A percentile compares a stretch with the other conserved stretches of the same genome.
Evolutionary conservation across 192 early-diverging fungal species (phyloP).

Genomic region (Pilaira anomala): DNA sequence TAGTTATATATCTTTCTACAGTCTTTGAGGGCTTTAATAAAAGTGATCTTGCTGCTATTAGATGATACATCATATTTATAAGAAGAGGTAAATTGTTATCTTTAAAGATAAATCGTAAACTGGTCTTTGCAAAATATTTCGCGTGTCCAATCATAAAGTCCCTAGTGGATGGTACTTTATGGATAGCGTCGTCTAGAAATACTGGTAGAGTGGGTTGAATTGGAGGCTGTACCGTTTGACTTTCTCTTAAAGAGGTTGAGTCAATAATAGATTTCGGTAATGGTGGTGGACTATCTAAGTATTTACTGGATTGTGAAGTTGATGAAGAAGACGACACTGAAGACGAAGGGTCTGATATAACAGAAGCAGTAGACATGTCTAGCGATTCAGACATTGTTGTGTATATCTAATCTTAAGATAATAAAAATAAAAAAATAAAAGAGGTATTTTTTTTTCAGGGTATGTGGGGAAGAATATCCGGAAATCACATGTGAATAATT

Average conservation of each 20-base stretch:
- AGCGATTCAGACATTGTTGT: slow-evolving; percentile 5
- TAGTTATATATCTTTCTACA: slow-evolving; percentile 19
- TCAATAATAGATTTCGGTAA: background rate
- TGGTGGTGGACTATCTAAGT: background rate
- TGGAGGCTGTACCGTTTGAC: slow-evolving; percentile 4
- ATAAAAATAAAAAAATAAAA: too few relatives aligned
- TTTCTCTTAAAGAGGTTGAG: background rate
- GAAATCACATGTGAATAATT: too few relatives aligned
- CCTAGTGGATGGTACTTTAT: background rate
- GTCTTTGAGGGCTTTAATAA: slow-evolving; percentile 4
- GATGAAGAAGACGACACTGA: too few relatives aligned
- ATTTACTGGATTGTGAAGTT: background rate
- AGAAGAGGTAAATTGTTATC: slow-evolving; percentile 35
- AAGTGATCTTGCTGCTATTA: slow-evolving; percentile 23
- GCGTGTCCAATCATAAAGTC: slow-evolving; percentile 3
- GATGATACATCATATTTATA: slow-evolving; percentile 27
- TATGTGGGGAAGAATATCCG: too few relatives aligned
- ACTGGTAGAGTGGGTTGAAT: background rate
- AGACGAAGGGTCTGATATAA: slow-evolving; percentile 15
- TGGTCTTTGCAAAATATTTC: slow-evolving; percentile 1
- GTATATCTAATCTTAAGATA: too few relatives aligned
- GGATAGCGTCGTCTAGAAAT: too few relatives aligned
- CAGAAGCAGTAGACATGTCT: slow-evolving; percentile 27
- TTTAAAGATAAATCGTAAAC: slow-evolving; percentile 27
- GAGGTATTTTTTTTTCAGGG: too few relatives aligned